Evolutionary conservation across 2,329 filamentous ascomycete species (phyloP).

Genomic region (Daldinia sp.): DNA sequence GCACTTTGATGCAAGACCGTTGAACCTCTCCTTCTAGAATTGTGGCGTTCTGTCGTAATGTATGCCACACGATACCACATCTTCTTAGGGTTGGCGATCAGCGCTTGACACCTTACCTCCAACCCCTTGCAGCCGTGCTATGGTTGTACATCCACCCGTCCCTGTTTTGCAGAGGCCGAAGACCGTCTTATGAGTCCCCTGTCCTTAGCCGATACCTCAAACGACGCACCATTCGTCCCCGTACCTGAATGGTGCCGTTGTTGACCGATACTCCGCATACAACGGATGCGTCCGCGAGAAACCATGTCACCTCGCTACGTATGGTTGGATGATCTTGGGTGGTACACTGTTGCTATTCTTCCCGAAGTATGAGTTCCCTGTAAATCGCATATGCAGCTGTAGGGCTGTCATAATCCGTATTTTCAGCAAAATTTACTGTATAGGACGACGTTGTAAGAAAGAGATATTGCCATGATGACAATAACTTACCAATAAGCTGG

Average conservation of each 20-base stretch:
- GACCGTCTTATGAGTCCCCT: slow-evolving; percentile 13
- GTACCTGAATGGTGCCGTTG: slow-evolving; percentile 14
- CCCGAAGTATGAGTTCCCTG: not conserved
- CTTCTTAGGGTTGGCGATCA: slow-evolving; percentile 17
- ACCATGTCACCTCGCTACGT: not conserved
- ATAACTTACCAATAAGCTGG: slow-evolving; percentile 11
- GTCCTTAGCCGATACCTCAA: slow-evolving; percentile 15
- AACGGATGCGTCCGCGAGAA: slow-evolving; percentile 6
- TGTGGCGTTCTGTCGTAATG: slow-evolving; percentile 17
- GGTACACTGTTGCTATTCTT: not conserved
- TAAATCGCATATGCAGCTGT: slow-evolving; percentile 4
- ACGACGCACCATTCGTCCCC: slow-evolving; percentile 17
- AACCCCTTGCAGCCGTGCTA: slow-evolving; percentile 33
- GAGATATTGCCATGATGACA: slow-evolving; percentile 11
- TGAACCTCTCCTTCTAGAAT: slow-evolving; percentile 16
- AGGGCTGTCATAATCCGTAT: slow-evolving; percentile 10
- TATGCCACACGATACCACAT: slow-evolving; percentile 14
- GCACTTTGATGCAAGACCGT: slow-evolving; percentile 33
- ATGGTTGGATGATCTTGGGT: not conserved
- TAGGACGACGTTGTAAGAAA: slow-evolving; percentile 17
- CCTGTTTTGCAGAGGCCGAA: slow-evolving; percentile 22
- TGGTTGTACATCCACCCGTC: slow-evolving; percentile 7
- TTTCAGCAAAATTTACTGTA: slow-evolving; percentile 1
- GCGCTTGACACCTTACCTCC: slow-evolving; percentile 1
- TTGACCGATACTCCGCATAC: slow-evolving; percentile 7